Base-by-base conservation (phyloP, 345 rosid species). In the Boechera divaricarpa region DNA sequence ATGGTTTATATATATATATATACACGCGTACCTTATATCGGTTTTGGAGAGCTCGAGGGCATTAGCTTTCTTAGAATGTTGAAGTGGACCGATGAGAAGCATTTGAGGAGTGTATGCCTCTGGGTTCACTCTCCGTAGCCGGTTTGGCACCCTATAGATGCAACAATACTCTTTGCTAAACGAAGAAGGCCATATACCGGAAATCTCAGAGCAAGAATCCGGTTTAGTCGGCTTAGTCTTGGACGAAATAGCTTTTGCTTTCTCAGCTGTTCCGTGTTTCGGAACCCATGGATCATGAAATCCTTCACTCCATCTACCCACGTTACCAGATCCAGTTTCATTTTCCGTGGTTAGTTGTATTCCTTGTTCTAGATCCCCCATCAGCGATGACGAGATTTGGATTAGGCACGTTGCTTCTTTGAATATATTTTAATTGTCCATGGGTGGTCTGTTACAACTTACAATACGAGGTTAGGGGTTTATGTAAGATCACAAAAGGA, bases 81-180 rank as follows among this genome's bases (percentile, higher is more conserved):
- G 80, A 63, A 70, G 72, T 9, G 81, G 76, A 48, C 81, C 81
- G 8, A 77, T 49, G 18, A 77, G 47, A 47, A 70, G 72, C 76
- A 77, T 77, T 3, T 77, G 76, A 56, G 81, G 72, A 70, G 76
- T 71, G 72, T 70, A 77, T 36, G 81, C 81, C 35, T 70, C 67
- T 36, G 81, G 81, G 54, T 77, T 70, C 28, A 77, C 67, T 64
- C 42, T 47, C 6, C 72, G 36, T 36, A 71, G 57, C 54, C 67
- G 60, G 67, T 64, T 56, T 0, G 81, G 53, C 6, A 77, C 81
- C 71, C 76, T 71, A 49, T 63, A 77, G 38, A 77, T 64, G 61
- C 81, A 77, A 64, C 81, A 77, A 56, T n/a, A 48, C 44, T 55
- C 45, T 3, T 56, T 7, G 61, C 41, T 38, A n/a, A 64, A 12